A percentile compares a stretch with the other conserved stretches of the same genome.
Evolutionary conservation across 495 filamentous ascomycete species (phyloP).

Genomic region (Hypoxylon crocopeplum): DNA sequence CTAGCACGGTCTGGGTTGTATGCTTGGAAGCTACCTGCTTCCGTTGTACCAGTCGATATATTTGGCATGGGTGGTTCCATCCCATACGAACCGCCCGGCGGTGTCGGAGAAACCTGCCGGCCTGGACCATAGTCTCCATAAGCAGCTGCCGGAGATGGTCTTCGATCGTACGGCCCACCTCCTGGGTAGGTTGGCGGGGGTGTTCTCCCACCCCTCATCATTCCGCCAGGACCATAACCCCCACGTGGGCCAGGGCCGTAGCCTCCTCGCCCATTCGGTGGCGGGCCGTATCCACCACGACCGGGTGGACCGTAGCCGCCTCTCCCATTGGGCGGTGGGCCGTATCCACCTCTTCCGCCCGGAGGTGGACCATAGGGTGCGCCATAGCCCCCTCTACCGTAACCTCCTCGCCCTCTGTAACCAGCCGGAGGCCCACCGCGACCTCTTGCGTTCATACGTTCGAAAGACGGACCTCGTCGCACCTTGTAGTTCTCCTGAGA

Average conservation of each 20-base stretch:
- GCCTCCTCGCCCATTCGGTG: constrained; percentile 45
- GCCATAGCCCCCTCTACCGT: constrained; percentile 40
- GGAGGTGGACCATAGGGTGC: constrained; percentile 36
- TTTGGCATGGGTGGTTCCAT: constrained; percentile 42
- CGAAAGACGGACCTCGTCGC: constrained; percentile 66
- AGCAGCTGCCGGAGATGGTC: constrained; percentile 52
- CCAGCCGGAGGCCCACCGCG: constrained; percentile 58
- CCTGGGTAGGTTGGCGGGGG: constrained; percentile 61
- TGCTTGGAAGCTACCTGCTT: constrained; percentile 44
- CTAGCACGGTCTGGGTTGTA: constrained; percentile 50
- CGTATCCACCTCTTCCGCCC: constrained; percentile 53
- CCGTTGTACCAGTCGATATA: constrained; percentile 29
- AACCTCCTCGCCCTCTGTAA: constrained; percentile 62
- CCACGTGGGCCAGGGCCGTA: constrained; percentile 57
- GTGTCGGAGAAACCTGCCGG: constrained; percentile 45
- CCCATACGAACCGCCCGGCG: constrained; percentile 45
- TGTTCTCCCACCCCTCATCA: constrained; percentile 62
- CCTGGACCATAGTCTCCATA: constrained; percentile 48
- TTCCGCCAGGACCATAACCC: constrained; percentile 59
- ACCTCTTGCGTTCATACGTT: constrained; percentile 63
- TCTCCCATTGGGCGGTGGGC: constrained; percentile 47
- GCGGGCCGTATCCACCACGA: constrained; percentile 49
- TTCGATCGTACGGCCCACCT: constrained; percentile 53
- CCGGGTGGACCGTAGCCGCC: constrained; percentile 49
- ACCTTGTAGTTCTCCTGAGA: constrained; percentile 56